Evolutionary conservation across 345 rosid species (phyloP), one percentile per base, ranked within the genome.

Genomic region (Pistacia vera): DNA sequence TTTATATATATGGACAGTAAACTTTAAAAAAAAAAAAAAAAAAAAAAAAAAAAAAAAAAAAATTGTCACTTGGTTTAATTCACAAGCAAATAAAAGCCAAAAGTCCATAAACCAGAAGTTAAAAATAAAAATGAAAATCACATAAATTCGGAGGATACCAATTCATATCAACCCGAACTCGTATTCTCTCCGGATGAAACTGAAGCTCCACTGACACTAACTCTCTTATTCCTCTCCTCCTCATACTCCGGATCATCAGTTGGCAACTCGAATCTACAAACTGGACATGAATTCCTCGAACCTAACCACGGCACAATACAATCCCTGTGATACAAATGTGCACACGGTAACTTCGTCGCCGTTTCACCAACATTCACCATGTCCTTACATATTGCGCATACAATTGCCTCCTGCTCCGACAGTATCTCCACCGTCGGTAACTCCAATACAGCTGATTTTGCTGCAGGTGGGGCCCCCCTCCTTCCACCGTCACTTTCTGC

Each of bases 221-320:
- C 59, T 75, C 76, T 77, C 77, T 84, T 89, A 81, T 83, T 84
- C 81, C 85, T 89, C 75, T 81, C 87, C 79, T 87, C 83, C 81
- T 89, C 93, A 22, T 89, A 91, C 76, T 91, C 96, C 0, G 81
- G 46, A 78, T 89, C 96, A 87, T 89, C 93, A 7, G 93, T 90
- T n/a, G 82, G 78, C 75, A 90, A 73, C 83, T 90, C 91, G 48
- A 81, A 90, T 84, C 96, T 77, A 76, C 93, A 89, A 58, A 91
- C 87, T 11, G 96, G 92, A 63, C 96, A 91, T 7, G 96, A 84
- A 78, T 91, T 91, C 78, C 93, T 89, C 71, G 93, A 83, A 13
- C 81, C 88, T 75, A 91, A 64, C 96, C 96, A 91, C 13, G 91
- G 92, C 48, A 91, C 79, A 35, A 91, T 89, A 80, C 96, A 91